These are phyloP conservation scores for Euphrasia confusa DNA, from an alignment of 257 asterid species.

Conservation along the genomic window DNA sequence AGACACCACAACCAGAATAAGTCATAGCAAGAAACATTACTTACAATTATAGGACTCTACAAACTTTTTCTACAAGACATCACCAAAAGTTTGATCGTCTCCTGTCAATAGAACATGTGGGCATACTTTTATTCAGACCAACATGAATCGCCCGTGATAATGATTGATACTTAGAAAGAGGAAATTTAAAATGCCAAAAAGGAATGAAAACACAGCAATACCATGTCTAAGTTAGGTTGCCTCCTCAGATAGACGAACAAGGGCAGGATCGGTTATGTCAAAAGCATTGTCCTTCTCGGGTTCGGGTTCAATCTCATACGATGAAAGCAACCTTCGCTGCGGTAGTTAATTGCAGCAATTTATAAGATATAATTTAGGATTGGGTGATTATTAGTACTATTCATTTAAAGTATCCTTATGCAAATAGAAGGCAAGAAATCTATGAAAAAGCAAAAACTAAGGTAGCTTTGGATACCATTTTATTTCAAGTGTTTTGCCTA, in stretches of 20 bases:
- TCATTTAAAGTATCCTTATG: neutral
- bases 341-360: neutral
- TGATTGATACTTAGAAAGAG: constrained; percentile 1
- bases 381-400: neutral
- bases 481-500: neutral
- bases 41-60: constrained; percentile 29
- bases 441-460: neutral
- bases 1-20: constrained; percentile 20
- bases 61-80: constrained; percentile 25
- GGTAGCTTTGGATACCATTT: too few species aligned
- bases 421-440: neutral
- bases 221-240: constrained; percentile 28
- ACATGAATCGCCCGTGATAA: constrained; percentile 13
- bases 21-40: constrained; percentile 27
- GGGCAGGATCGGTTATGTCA: constrained; percentile 34
- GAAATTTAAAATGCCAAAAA: constrained; percentile 5
- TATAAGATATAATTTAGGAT: constrained; percentile 10
- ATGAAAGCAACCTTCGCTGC: constrained; percentile 59
- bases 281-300: constrained; percentile 25
- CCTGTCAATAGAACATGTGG: constrained; percentile 28
- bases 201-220: constrained; percentile 11
- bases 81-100: constrained; percentile 15
- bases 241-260: constrained; percentile 32
- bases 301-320: constrained; percentile 44
- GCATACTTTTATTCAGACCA: constrained; percentile 18